phyloP scores from a whole-genome alignment of 768 basidiomycete genomes.

The Rhodotorula diobovata region DNA sequence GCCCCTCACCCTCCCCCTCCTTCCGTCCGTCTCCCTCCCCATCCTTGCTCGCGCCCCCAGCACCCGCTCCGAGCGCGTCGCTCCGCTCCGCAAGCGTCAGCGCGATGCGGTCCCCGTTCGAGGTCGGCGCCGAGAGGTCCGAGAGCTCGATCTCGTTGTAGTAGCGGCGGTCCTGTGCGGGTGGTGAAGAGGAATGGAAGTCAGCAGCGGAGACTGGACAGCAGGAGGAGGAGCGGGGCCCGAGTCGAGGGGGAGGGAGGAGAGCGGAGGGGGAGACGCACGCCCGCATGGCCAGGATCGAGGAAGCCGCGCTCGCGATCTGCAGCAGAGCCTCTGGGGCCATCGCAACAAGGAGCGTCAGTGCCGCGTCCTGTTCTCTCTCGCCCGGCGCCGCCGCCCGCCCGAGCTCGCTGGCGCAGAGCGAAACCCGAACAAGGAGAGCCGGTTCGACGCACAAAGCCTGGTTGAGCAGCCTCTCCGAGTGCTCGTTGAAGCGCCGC shows the following conservation, averaged over 20 bases:
- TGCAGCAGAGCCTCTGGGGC: not conserved
- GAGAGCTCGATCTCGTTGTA: conserved; percentile 32
- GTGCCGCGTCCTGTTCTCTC: no score
- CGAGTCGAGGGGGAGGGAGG: not conserved
- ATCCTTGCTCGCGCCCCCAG: not conserved
- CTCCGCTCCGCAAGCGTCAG: conserved; percentile 5
- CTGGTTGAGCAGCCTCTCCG: conserved; percentile 76
- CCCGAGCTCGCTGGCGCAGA: no score
- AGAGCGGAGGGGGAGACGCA: conserved; percentile 9
- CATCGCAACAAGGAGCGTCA: no score
- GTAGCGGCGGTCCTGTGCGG: conserved; percentile 29
- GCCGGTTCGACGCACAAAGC: conserved; percentile 36
- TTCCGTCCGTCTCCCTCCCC: not conserved
- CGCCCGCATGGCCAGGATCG: conserved; percentile 49
- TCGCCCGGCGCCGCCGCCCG: no score
- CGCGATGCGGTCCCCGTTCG: conserved; percentile 8
- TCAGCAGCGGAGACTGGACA: not conserved
- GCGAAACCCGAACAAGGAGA: not conserved
- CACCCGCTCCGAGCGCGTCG: not conserved
- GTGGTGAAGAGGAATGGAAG: no score
- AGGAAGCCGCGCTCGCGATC: conserved; percentile 52
- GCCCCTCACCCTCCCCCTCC: not conserved
- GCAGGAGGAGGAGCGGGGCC: conserved; percentile 38
- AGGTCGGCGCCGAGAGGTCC: not conserved
- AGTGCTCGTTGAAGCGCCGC: conserved; percentile 96